These are phyloP conservation scores for Athelia sp. DNA, from an alignment of 1,284 basidiomycete species.

Conservation along the genomic window DNA sequence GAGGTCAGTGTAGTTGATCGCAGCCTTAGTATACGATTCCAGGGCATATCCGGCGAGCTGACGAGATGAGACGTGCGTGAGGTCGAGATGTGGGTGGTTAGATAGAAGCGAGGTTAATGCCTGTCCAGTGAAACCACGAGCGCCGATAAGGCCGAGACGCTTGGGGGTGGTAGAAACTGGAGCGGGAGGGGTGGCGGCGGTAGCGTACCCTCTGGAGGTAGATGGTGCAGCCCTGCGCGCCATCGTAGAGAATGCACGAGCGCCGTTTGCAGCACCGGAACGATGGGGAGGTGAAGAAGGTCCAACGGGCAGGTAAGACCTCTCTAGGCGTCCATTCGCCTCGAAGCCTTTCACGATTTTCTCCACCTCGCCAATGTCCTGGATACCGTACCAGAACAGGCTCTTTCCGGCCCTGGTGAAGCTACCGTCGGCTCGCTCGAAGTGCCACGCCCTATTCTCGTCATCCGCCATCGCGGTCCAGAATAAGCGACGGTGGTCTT, in stretches of 20 bases:
- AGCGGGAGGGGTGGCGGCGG: constrained; percentile 35
- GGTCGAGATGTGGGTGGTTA: constrained; percentile 80
- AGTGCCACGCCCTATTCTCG: constrained; percentile 97
- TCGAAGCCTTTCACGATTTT: constrained; percentile 81
- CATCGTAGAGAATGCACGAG: constrained; percentile 70
- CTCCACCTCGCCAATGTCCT: constrained; percentile 92
- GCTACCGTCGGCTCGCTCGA: constrained; percentile 95
- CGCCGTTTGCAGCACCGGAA: constrained; percentile 25
- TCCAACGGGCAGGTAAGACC: constrained; percentile 88
- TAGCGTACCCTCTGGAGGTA: constrained; percentile 59
- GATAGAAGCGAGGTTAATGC: constrained; percentile 85
- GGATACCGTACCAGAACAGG: constrained; percentile 97
- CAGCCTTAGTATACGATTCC: constrained; percentile 77
- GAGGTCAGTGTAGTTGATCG: constrained; percentile 79
- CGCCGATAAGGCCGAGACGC: constrained; percentile 92
- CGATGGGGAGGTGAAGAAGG: constrained; percentile 70
- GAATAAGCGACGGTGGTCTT: constrained; percentile 92
- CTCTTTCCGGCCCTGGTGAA: constrained; percentile 93
- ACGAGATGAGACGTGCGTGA: constrained; percentile 94
- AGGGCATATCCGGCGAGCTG: constrained; percentile 86
- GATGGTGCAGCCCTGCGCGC: constrained; percentile 45
- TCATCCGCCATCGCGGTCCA: constrained; percentile 97
- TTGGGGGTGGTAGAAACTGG: constrained; percentile 62
- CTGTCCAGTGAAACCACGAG: constrained; percentile 94
- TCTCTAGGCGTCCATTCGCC: constrained; percentile 78